Evolutionary conservation across 345 rosid species (phyloP).

Genomic region (Lepidium africanum): DNA sequence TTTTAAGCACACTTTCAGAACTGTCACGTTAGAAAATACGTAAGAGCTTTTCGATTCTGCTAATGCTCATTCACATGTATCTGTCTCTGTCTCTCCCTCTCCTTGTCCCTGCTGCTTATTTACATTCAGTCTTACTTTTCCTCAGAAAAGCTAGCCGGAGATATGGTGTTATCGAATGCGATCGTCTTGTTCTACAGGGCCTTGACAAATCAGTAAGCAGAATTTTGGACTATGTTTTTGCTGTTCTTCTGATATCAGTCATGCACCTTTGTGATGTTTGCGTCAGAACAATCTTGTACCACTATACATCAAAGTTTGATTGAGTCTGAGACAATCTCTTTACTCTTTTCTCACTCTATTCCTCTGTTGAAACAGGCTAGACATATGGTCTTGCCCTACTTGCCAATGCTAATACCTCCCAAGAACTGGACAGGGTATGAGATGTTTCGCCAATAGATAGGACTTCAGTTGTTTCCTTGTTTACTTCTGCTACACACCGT

Average conservation of each 20-base stretch:
- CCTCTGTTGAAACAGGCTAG: slow-evolving; percentile 58
- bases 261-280: slow-evolving; percentile 4
- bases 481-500: neutral
- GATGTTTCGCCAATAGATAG: slow-evolving; percentile 2
- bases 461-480: neutral
- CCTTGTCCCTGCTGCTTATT: neutral
- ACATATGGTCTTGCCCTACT: slow-evolving; percentile 96
- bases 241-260: neutral
- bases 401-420: slow-evolving; percentile 98
- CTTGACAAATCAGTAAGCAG: slow-evolving; percentile 85
- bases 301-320: slow-evolving; percentile 3
- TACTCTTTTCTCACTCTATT: slow-evolving; percentile 14
- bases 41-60: slow-evolving; percentile 28
- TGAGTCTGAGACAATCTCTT: slow-evolving; percentile 13
- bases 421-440: slow-evolving; percentile 87
- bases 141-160: slow-evolving; percentile 69
- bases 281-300: slow-evolving; percentile 3
- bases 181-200: slow-evolving; percentile 70
- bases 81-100: slow-evolving; percentile 2
- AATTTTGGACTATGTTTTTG: slow-evolving; percentile 10
- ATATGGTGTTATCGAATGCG: slow-evolving; percentile 93
- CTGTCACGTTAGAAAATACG: slow-evolving; percentile 54
- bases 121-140: slow-evolving; percentile 16
- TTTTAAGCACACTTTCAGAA: slow-evolving; percentile 60
- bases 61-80: slow-evolving; percentile 8